Base-by-base conservation (phyloP, 805 yeast genomes). In the Clavispora asparagi region DNA sequence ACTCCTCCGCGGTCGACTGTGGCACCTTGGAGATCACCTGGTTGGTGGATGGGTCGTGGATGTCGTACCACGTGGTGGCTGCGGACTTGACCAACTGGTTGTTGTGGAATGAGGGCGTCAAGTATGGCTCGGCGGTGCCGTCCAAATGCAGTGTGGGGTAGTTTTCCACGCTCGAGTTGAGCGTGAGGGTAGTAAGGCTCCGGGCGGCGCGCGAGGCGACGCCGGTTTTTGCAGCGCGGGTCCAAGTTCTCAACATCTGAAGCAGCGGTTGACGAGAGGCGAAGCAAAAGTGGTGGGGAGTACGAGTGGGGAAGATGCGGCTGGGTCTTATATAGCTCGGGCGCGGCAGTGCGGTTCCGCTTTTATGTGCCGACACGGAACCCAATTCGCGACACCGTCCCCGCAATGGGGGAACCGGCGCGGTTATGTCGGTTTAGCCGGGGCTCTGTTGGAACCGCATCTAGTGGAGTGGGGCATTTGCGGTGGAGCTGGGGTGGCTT, bases 41-140 rank as follows among this genome's bases (percentile, higher is more conserved):
- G 63, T 83, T 77, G 45, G 92, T 85, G 47, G 91, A 86, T 19
- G 92, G 92, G 61, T 85, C 92, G 62, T 74, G 81, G 45, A 85
- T 74, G 51, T 83, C 88, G 57, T 75, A 81, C 89, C 89, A 75
- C 41, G 52, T 52, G 12, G 67, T 55, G 7, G 86, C 67, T 42
- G 71, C 73, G 25, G 81, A 73, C 51, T 73, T 69, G 49, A 76
- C 65, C 46, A 77, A 68, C 63, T 78, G 49, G 60, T 81, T 81
- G 58, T 81, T 66, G 68, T 68, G 55, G 58, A 78, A 78, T 37
- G 71, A 61, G 13, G 82, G 82, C 3, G 82, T 78, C 43, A 72
- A 41, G 52, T 77, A 77, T 2, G 79, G 78, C 56, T 68, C 71
- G 30, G 66, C 64, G 17, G 61, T 61, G 27, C 58, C 52, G 10